Percentiles rank a stretch among this genome's conserved stretches.
These are phyloP conservation scores for Phialophora verrucosa DNA, from an alignment of 2,329 filamentous ascomycete genomes.

Conservation along the genomic window DNA sequence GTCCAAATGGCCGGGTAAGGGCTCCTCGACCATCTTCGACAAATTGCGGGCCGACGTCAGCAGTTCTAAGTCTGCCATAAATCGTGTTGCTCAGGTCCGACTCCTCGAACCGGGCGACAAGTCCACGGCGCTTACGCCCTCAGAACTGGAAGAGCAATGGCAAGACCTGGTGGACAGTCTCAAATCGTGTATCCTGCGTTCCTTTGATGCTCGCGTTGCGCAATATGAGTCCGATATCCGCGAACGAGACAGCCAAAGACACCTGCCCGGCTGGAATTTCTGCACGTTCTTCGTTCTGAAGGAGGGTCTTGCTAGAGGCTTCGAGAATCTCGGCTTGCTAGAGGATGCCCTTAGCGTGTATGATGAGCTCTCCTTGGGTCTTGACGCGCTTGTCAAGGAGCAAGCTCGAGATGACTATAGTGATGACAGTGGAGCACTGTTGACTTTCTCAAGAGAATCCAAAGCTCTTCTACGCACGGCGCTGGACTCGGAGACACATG, in stretches of 20 bases:
- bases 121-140: slow-evolving; percentile 65
- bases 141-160: slow-evolving; percentile 83
- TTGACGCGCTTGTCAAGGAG: slow-evolving; percentile 82
- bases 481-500: slow-evolving; percentile 42
- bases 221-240: slow-evolving; percentile 98
- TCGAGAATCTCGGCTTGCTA: slow-evolving; percentile 93
- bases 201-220: slow-evolving; percentile 86
- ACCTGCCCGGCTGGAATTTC: slow-evolving; percentile 95
- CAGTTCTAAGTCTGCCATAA: slow-evolving; percentile 72
- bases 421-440: slow-evolving; percentile 73
- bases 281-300: slow-evolving; percentile 99
- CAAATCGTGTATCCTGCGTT: slow-evolving; percentile 82
- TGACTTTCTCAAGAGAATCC: slow-evolving; percentile 75
- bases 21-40: slow-evolving; percentile 82
- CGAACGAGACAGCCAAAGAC: slow-evolving; percentile 86
- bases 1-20: slow-evolving; percentile 76
- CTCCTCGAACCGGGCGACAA: slow-evolving; percentile 54
- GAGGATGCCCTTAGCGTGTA: slow-evolving; percentile 95
- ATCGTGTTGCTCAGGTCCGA: slow-evolving; percentile 84
- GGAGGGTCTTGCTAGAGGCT: slow-evolving; percentile 88
- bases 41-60: slow-evolving; percentile 92
- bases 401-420: slow-evolving; percentile 67
- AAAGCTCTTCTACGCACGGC: slow-evolving; percentile 64
- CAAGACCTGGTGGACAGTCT: slow-evolving; percentile 82
- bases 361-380: slow-evolving; percentile 85